Evolutionary conservation across 352 stramenopile genomes (phyloP).

Genomic region (Blastocystis sp.): DNA sequence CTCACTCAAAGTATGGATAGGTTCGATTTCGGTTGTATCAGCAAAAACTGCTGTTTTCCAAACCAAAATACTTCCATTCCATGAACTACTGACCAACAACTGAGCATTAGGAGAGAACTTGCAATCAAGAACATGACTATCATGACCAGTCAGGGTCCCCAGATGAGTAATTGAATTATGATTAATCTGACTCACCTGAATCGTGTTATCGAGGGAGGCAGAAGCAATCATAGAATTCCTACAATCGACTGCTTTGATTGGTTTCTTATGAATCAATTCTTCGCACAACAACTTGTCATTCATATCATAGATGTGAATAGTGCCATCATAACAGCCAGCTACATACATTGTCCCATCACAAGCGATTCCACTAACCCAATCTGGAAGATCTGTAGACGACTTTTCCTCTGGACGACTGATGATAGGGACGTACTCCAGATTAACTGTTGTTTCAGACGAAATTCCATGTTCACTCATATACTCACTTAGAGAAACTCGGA

Average conservation of each 20-base stretch:
- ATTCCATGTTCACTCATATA: conserved; percentile 48
- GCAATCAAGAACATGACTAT: conserved; percentile 50
- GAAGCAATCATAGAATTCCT: conserved; percentile 17
- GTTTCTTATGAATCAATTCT: neutral
- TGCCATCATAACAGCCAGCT: conserved; percentile 62
- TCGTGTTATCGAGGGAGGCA: conserved; percentile 24
- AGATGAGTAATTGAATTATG: neutral
- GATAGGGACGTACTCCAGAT: conserved; percentile 61
- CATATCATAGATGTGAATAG: conserved; percentile 13
- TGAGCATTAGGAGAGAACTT: neutral
- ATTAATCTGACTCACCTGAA: neutral
- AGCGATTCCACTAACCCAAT: conserved; percentile 44
- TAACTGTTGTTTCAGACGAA: conserved; percentile 20
- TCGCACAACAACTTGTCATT: conserved; percentile 18
- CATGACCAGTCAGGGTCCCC: neutral
- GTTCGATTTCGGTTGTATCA: neutral
- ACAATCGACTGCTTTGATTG: conserved; percentile 43
- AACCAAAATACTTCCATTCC: conserved; percentile 52
- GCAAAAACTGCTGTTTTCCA: neutral
- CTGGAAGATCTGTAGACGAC: conserved; percentile 42
- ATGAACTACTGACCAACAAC: neutral
- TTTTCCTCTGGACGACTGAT: conserved; percentile 66
- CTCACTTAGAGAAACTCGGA: conserved; percentile 49
- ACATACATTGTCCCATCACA: neutral
- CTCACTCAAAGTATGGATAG: conserved; percentile 19